These are phyloP conservation scores for Pestalotiopsis fici DNA, from an alignment of 2,329 filamentous ascomycete species.

Conservation along the genomic window DNA sequence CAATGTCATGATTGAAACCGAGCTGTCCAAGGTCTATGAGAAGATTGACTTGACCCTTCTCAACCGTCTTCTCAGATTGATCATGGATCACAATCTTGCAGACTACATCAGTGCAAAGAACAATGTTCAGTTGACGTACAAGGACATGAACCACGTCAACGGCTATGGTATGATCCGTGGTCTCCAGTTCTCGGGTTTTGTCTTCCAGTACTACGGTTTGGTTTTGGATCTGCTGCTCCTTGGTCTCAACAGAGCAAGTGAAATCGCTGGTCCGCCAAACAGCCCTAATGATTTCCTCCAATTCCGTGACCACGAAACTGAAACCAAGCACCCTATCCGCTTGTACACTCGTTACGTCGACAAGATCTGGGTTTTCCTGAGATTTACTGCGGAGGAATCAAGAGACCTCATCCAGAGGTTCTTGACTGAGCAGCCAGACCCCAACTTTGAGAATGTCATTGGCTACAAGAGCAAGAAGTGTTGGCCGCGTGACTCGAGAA, in stretches of 20 bases:
- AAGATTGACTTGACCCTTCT: constrained; percentile 97
- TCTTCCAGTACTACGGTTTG: constrained; percentile 98
- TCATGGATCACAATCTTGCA: constrained; percentile 99
- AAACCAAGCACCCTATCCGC: constrained; percentile 91
- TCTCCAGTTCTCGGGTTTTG: constrained; percentile 95
- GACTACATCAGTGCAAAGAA: constrained; percentile 99
- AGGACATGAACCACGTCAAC: constrained; percentile 99
- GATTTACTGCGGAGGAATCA: constrained; percentile 92
- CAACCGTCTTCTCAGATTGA: constrained; percentile 87
- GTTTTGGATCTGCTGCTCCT: constrained; percentile 92
- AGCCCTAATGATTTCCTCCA: constrained; percentile 97
- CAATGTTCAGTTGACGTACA: constrained; percentile 98
- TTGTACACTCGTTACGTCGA: constrained; percentile 98
- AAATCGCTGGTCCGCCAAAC: constrained; percentile 92
- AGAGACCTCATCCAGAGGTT: constrained; percentile 96
- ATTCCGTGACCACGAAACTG: constrained; percentile 90
- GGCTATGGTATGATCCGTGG: constrained; percentile 98
- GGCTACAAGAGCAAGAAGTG: constrained; percentile 99
- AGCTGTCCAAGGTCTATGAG: constrained; percentile 98
- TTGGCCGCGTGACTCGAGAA: constrained; percentile 95
- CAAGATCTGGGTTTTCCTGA: constrained; percentile 96
- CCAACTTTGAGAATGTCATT: constrained; percentile 99
- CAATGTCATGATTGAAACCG: constrained; percentile 98
- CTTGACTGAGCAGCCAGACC: constrained; percentile 95
- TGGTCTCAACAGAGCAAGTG: constrained; percentile 92